These are phyloP conservation scores for Trichaptum fuscoviolaceum DNA, from an alignment of 768 basidiomycete species.

Conservation along the genomic window DNA sequence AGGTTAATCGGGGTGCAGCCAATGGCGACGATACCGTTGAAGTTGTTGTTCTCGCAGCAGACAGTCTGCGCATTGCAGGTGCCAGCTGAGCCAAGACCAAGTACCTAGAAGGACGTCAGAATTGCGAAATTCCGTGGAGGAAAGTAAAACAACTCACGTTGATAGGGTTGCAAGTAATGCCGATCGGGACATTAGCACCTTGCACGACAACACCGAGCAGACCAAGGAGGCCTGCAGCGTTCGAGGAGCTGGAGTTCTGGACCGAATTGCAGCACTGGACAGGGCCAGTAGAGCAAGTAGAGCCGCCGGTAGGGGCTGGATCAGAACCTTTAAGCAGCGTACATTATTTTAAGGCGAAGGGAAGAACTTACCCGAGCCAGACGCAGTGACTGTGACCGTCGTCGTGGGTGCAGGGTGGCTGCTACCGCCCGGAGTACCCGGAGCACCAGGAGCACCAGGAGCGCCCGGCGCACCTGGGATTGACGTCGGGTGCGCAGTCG, in stretches of 20 bases:
- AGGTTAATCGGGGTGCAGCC: conserved; percentile 35
- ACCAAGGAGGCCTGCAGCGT: conserved; percentile 12
- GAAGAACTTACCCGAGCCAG: neutral
- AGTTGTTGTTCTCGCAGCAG: conserved; percentile 34
- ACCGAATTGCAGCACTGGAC: conserved; percentile 13
- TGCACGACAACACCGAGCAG: conserved; percentile 16
- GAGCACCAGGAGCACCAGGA: neutral
- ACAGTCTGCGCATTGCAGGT: conserved; percentile 30
- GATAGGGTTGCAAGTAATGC: conserved; percentile 29
- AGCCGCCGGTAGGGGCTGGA: conserved; percentile 1
- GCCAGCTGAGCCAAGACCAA: conserved; percentile 18
- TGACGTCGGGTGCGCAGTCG: neutral
- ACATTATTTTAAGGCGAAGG: neutral
- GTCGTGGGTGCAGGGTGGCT: neutral
- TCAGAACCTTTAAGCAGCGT: neutral
- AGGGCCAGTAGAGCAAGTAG: conserved; percentile 11
- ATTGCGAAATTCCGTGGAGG: neutral
- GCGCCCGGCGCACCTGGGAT: too few relatives aligned
- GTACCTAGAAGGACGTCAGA: neutral
- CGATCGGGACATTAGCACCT: conserved; percentile 14
- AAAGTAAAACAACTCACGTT: too few relatives aligned
- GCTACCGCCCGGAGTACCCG: neutral
- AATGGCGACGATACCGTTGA: conserved; percentile 31
- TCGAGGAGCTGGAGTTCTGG: conserved; percentile 1
- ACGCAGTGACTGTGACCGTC: neutral